Conservation (phyloP, 148 eudicot genomes). For the Chenopodium berlandieri region DNA sequence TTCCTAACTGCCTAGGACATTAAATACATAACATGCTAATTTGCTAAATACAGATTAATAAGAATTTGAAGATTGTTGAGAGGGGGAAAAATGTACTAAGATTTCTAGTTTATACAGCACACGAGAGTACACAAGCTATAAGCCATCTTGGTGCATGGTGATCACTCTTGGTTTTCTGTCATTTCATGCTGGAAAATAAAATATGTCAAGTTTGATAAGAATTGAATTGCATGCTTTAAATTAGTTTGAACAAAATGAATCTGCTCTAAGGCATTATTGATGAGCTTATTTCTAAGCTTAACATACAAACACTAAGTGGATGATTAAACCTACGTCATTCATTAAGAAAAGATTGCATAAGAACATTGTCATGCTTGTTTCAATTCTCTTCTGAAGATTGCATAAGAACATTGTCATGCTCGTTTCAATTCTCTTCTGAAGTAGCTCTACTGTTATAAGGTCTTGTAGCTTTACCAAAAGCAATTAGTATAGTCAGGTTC, state of each 20-base stretch:
- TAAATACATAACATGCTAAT: neutral
- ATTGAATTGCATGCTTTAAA: neutral
- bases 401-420: too few relatives aligned
- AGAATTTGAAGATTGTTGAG: neutral
- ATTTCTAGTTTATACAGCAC: neutral
- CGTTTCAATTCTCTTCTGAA: neutral
- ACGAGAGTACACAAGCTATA: neutral
- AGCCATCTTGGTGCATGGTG: neutral
- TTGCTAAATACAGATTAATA: neutral
- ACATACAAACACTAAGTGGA: neutral
- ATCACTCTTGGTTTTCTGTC: neutral
- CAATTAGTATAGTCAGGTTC: neutral
- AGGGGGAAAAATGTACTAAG: neutral
- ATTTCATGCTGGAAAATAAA: neutral
- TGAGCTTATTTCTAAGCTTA: neutral
- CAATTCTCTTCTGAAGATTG: neutral
- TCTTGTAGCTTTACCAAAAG: neutral
- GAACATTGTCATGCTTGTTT: neutral
- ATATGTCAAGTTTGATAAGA: neutral
- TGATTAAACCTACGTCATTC: neutral
- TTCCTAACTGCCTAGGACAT: neutral
- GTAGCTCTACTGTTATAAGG: neutral
- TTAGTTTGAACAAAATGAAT: neutral
- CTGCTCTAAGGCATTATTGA: neutral
- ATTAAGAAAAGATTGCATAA: neutral